Evolutionary conservation across 2,329 filamentous ascomycete genomes (phyloP).

Genomic region (Alternaria brassicicola): DNA sequence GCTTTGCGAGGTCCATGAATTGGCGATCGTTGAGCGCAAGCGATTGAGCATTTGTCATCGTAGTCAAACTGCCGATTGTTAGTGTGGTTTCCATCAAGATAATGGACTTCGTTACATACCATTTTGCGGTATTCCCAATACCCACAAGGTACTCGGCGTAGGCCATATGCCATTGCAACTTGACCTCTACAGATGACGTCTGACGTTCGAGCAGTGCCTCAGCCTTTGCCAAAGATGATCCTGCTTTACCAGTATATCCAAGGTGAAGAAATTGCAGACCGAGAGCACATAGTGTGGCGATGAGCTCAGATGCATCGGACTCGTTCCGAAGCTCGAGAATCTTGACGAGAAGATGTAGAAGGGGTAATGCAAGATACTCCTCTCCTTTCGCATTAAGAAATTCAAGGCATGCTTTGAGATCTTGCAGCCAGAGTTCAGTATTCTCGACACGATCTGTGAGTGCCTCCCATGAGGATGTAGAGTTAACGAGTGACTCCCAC

Average conservation of each 20-base stretch:
- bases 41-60: constrained; percentile 36
- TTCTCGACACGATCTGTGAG: constrained; percentile 58
- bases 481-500: constrained; percentile 50
- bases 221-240: constrained; percentile 63
- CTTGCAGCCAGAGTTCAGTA: constrained; percentile 55
- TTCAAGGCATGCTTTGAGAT: constrained; percentile 61
- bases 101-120: constrained; percentile 33
- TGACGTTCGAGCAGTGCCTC: constrained; percentile 55
- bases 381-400: constrained; percentile 64
- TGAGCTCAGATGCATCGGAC: constrained; percentile 47
- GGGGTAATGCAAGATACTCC: constrained; percentile 56
- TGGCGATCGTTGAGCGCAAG: constrained; percentile 36
- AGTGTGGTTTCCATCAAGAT: constrained; percentile 8
- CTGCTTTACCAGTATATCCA: constrained; percentile 66
- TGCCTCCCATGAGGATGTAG: constrained; percentile 41
- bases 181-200: constrained; percentile 53
- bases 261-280: constrained; percentile 63
- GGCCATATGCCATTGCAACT: constrained; percentile 68
- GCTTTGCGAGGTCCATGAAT: constrained; percentile 39
- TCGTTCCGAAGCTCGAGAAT: constrained; percentile 55
- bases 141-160: constrained; percentile 76
- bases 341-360: constrained; percentile 57
- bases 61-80: constrained; percentile 32
- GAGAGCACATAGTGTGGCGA: constrained; percentile 54
- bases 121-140: constrained; percentile 69